Conservation (phyloP, 139 green algal species). For the Edaphochlamys debaryana region DNA sequence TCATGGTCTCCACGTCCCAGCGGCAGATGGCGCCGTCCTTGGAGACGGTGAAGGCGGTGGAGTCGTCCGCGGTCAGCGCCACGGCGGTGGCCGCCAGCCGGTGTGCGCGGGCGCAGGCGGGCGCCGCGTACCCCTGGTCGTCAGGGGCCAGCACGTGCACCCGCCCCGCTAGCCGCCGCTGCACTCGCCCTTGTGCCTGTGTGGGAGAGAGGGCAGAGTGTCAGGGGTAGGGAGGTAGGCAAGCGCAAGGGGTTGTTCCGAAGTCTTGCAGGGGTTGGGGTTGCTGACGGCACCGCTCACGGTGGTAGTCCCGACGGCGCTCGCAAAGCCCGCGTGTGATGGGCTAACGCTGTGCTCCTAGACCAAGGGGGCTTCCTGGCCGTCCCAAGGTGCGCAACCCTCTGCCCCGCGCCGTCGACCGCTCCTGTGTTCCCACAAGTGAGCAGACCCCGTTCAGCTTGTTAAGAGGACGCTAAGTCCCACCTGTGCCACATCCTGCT, state of each 20-base stretch:
- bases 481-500: constrained; percentile 65
- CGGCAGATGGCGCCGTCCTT: constrained; percentile 86
- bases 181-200: constrained; percentile 62
- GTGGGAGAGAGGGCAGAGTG: background rate
- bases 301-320: too few relatives aligned
- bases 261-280: too few relatives aligned
- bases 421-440: too few relatives aligned
- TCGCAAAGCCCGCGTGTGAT: too few relatives aligned
- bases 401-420: too few relatives aligned
- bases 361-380: too few relatives aligned
- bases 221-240: background rate
- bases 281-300: too few relatives aligned
- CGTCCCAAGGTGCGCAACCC: too few relatives aligned
- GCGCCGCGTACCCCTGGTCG: constrained; percentile 7
- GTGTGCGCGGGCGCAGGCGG: constrained; percentile 29
- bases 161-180: constrained; percentile 61
- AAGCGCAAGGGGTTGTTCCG: too few relatives aligned
- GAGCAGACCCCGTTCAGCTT: too few relatives aligned
- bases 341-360: too few relatives aligned
- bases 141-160: constrained; percentile 58
- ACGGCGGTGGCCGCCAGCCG: constrained; percentile 76
- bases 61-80: constrained; percentile 78
- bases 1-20: constrained; percentile 83
- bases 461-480: too few relatives aligned
- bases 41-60: constrained; percentile 72